These are phyloP conservation scores for Trebouxia sp. DNA, from an alignment of 139 green algal genomes.

Conservation along the genomic window DNA sequence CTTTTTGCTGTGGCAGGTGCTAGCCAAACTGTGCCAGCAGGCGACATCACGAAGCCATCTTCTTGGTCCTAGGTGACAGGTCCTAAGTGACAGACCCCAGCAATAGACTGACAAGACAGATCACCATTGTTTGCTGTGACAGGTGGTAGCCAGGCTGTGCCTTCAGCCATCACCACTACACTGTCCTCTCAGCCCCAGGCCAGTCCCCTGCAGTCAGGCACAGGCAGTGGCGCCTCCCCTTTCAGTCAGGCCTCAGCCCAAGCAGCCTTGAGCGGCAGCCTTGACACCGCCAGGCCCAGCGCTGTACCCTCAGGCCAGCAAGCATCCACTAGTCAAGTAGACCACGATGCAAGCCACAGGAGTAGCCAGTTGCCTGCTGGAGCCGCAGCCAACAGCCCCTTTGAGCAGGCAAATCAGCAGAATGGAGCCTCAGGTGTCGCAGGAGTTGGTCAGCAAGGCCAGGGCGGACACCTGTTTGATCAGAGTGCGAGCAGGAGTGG, in stretches of 20 bases:
- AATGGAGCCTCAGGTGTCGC: neutral
- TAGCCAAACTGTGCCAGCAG: too few species aligned
- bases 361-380: too few species aligned
- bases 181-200: neutral
- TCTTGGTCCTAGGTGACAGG: too few species aligned
- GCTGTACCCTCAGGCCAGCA: neutral
- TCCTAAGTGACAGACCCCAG: too few species aligned
- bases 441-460: neutral
- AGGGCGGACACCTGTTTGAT: neutral
- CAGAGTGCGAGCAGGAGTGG: neutral
- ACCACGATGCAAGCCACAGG: too few species aligned
- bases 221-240: neutral
- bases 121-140: neutral
- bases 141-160: neutral
- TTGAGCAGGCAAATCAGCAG: neutral
- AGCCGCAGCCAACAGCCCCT: neutral
- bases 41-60: too few species aligned
- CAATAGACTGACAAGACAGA: too few species aligned
- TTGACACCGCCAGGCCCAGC: neutral
- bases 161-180: neutral
- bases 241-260: constrained; percentile 14
- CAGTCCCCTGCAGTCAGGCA: neutral
- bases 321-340: neutral
- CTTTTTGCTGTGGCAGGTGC: too few species aligned
- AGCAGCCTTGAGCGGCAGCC: neutral